Conservation (phyloP, 2,329 filamentous ascomycete genomes). For the Paracoccidioides lutzii region DNA sequence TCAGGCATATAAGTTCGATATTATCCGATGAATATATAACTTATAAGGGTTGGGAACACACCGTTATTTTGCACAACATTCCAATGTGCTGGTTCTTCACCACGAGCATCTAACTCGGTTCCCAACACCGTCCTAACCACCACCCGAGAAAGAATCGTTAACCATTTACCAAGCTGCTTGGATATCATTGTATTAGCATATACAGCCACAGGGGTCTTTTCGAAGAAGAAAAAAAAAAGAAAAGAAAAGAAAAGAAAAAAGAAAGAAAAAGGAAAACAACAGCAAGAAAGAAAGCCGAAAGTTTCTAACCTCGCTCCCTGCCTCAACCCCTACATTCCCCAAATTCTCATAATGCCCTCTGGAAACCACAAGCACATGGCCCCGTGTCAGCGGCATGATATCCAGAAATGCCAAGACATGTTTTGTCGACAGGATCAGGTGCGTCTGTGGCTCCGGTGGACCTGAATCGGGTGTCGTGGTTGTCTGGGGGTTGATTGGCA, state of each 20-base stretch:
- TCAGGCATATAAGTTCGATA: slow-evolving; percentile 1
- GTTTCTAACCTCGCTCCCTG: slow-evolving; percentile 52
- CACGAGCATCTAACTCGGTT: slow-evolving; percentile 31
- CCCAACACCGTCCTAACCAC: slow-evolving; percentile 56
- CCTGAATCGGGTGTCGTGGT: not conserved
- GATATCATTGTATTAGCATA: not conserved
- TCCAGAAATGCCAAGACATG: slow-evolving; percentile 79
- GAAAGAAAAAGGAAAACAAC: no score
- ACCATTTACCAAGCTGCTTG: slow-evolving; percentile 32
- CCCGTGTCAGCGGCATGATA: slow-evolving; percentile 73
- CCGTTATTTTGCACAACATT: slow-evolving; percentile 96
- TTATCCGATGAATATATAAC: not conserved
- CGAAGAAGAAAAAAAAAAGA: not conserved
- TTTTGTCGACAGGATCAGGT: slow-evolving; percentile 64
- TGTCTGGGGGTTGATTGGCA: not conserved
- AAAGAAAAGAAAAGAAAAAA: not conserved
- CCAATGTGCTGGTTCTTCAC: slow-evolving; percentile 68
- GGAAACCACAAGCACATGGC: slow-evolving; percentile 73
- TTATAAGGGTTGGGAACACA: slow-evolving; percentile 18
- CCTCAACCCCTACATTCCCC: slow-evolving; percentile 50
- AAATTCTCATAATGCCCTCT: slow-evolving; percentile 67
- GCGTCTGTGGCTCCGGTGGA: slow-evolving; percentile 12
- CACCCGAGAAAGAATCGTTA: slow-evolving; percentile 48
- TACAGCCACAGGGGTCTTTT: not conserved
- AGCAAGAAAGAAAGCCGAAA: not conserved